These are phyloP conservation scores for Huntiella savannae DNA, from an alignment of 2,329 filamentous ascomycete genomes.

Conservation along the genomic window DNA sequence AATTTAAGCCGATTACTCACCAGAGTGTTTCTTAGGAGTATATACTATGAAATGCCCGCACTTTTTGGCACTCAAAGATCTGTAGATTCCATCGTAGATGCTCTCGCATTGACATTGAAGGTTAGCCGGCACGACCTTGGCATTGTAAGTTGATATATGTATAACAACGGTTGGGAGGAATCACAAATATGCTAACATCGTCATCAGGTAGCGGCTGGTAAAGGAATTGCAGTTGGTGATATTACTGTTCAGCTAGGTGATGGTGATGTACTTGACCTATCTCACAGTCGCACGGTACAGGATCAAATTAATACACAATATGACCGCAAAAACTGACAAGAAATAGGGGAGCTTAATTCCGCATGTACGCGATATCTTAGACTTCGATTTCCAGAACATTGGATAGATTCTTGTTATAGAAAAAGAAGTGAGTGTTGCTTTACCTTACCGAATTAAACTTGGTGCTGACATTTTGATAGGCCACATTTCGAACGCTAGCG, in stretches of 20 bases:
- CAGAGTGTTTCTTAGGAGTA: conserved; percentile 33
- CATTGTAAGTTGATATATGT: conserved; percentile 32
- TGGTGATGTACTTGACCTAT: conserved; percentile 21
- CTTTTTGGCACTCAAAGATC: conserved; percentile 50
- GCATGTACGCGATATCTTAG: conserved; percentile 26
- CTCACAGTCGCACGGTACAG: conserved; percentile 14
- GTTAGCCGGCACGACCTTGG: conserved; percentile 47
- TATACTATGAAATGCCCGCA: conserved; percentile 59
- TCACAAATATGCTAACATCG: not conserved
- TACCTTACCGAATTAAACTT: not conserved
- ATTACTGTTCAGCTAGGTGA: conserved; percentile 28
- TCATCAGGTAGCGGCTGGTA: conserved; percentile 48
- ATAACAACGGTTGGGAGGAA: not conserved
- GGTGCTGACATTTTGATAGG: conserved; percentile 27
- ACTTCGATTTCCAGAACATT: conserved; percentile 28
- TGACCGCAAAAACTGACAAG: not conserved
- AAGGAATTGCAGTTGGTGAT: conserved; percentile 48
- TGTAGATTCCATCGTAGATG: conserved; percentile 56
- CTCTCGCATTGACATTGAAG: conserved; percentile 50
- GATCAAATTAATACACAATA: conserved; percentile 14
- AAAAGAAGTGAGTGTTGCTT: conserved; percentile 42
- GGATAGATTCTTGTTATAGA: conserved; percentile 58
- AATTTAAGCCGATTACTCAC: not conserved
- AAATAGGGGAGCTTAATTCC: conserved; percentile 43
- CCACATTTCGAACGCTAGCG: conserved; percentile 53